Conservation (phyloP, 2,329 filamentous ascomycete genomes). For the Colletotrichum sp. region DNA sequence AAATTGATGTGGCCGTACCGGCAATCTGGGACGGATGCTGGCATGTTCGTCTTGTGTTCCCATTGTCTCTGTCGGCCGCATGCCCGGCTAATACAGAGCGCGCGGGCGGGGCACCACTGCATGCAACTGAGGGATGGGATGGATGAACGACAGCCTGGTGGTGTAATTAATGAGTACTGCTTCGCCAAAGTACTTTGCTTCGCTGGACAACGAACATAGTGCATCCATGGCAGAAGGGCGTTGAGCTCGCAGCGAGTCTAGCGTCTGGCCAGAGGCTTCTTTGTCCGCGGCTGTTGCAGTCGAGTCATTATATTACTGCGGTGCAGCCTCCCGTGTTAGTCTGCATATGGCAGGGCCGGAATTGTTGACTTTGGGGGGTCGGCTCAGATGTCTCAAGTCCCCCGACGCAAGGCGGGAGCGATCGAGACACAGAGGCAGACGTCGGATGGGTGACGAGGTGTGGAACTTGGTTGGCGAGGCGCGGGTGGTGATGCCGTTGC, state of each 20-base stretch:
- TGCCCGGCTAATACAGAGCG: background rate
- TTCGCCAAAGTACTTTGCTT: background rate
- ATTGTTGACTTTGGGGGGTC: background rate
- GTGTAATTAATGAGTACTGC: background rate
- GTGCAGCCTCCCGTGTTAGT: background rate
- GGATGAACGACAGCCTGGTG: background rate
- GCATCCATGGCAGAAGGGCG: background rate
- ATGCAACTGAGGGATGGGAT: background rate
- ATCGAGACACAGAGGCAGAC: background rate
- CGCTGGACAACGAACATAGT: background rate
- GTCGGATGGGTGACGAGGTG: background rate
- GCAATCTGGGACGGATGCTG: conserved; percentile 5
- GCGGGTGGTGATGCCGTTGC: background rate
- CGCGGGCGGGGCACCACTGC: background rate
- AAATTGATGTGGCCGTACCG: conserved; percentile 16
- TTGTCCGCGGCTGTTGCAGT: background rate
- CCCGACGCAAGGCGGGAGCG: background rate
- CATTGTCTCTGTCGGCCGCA: background rate
- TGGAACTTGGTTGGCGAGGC: background rate
- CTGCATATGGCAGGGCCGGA: background rate
- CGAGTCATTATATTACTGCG: background rate
- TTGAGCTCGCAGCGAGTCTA: background rate
- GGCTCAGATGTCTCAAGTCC: background rate
- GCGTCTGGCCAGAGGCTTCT: background rate
- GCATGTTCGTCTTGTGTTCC: conserved; percentile 16